Base-by-base conservation (phyloP, 176 grass and related monocot genomes). In the Eragrostis nindensis region DNA sequence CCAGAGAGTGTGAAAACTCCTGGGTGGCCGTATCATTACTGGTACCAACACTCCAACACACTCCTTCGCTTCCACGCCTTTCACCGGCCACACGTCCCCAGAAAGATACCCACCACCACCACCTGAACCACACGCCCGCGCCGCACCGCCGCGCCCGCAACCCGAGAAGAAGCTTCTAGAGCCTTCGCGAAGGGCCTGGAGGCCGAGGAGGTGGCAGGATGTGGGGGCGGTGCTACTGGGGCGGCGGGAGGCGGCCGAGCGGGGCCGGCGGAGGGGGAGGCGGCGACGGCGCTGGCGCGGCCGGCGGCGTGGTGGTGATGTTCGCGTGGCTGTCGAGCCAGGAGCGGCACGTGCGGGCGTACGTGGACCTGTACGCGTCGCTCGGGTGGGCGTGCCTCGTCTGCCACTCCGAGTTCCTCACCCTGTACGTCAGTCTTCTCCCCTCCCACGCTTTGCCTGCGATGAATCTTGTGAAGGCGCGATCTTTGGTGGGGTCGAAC, bases 201-300 rank as follows among this genome's bases (percentile, higher is more conserved):
- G 15, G 19, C 18, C 2, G 48, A 1, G 63, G 27, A 40, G 14
- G 40, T 13, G 11, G 27, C 30, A 70, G 32, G 63, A 94, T 94
- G 92, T 94, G 95, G 81, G 95, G 95, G 76, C 86, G 95, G 53
- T 88, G 88, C 83, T 98, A 98, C 63, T 98, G 95, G 95, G 90
- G 83, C 67, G 76, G 55, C 11, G 79, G 66, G 9, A 70, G 70
- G 52, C 82, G 66, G 70, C 86, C 85, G 64, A 71, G 70, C 81
- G 46, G 40, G 32, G 68, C 42, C 12, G 80, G 45, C 44, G 78
- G 68, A 39, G 89, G 14, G 6, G 53, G 46, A 6, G 82, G 32
- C 1, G 54, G 49, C 73, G 73, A 36, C 48, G 80, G 44, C n/a
- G n/a, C n/a, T n/a, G n/a, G n/a, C 49, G 84, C 26, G 13, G 29